These are phyloP conservation scores for Elaeagnus macrophylla DNA, from an alignment of 306 rosid genomes.

Conservation along the genomic window DNA sequence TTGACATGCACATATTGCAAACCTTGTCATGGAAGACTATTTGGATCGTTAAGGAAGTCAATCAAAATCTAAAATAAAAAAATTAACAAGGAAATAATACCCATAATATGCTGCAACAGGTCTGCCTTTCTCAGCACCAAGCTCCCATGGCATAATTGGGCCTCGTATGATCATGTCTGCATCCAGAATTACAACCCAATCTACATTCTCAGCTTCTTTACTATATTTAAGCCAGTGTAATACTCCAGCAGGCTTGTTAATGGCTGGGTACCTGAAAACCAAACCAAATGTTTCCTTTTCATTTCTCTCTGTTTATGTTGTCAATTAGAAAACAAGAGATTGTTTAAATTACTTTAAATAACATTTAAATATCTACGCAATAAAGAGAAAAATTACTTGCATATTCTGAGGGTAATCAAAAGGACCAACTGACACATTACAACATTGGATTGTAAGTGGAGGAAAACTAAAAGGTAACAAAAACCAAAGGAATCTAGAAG, in stretches of 20 bases:
- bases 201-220: conserved; percentile 84
- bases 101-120: conserved; percentile 95
- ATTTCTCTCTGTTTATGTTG: not conserved
- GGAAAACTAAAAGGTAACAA: not conserved
- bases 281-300: conserved; percentile 3
- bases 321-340: not conserved
- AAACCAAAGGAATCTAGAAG: not conserved
- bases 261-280: conserved; percentile 90
- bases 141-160: conserved; percentile 92
- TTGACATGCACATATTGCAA: conserved; percentile 7
- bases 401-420: not conserved
- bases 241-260: conserved; percentile 97
- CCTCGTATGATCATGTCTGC: conserved; percentile 97
- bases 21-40: conserved; percentile 9
- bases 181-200: conserved; percentile 95
- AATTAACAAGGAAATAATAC: conserved; percentile 27
- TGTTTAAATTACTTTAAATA: too few relatives aligned
- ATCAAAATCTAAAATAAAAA: not conserved
- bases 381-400: not conserved
- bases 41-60: conserved; percentile 2
- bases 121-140: conserved; percentile 94
- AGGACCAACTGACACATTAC: not conserved
- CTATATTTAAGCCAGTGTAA: conserved; percentile 90
- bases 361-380: too few relatives aligned
- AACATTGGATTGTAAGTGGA: not conserved